Conservation (phyloP, 108 stramenopile genomes). For the Chaetoceros tenuissimus region DNA sequence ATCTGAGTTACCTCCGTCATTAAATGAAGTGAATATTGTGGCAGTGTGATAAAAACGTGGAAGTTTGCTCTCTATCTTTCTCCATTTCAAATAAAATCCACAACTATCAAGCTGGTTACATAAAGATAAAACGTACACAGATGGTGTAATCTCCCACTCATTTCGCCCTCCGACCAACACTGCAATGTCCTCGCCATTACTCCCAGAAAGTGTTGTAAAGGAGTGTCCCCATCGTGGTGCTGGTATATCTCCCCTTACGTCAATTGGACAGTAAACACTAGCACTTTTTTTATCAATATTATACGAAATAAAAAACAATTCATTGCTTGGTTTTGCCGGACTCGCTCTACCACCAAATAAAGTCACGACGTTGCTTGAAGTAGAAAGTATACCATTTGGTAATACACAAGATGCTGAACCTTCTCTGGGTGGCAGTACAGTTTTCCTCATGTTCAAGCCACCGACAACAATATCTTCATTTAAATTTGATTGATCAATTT, state of each 20-base stretch:
- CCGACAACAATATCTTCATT: not conserved
- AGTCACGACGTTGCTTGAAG: conserved; percentile 23
- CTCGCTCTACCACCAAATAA: conserved; percentile 33
- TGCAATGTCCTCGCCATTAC: conserved; percentile 6
- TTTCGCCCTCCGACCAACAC: conserved; percentile 21
- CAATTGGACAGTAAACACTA: conserved; percentile 17
- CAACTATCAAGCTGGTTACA: no score
- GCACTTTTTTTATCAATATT: conserved; percentile 3
- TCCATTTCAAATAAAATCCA: no score
- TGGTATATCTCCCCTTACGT: conserved; percentile 40
- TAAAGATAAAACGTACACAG: conserved; percentile 25
- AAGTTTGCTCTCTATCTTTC: no score
- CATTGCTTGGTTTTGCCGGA: conserved; percentile 25
- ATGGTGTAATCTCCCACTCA: conserved; percentile 8
- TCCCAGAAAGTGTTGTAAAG: conserved; percentile 31
- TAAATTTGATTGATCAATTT: not conserved
- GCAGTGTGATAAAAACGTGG: no score
- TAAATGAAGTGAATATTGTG: no score
- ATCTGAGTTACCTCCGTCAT: no score
- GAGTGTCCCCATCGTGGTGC: conserved; percentile 65
- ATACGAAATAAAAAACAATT: conserved; percentile 15
- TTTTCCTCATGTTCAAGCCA: not conserved
- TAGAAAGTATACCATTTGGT: not conserved
- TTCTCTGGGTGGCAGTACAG: conserved; percentile 1
- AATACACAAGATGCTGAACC: conserved; percentile 17